These are phyloP conservation scores for Gaillardinia entomophila DNA, from an alignment of 805 yeast species.

Conservation along the genomic window DNA sequence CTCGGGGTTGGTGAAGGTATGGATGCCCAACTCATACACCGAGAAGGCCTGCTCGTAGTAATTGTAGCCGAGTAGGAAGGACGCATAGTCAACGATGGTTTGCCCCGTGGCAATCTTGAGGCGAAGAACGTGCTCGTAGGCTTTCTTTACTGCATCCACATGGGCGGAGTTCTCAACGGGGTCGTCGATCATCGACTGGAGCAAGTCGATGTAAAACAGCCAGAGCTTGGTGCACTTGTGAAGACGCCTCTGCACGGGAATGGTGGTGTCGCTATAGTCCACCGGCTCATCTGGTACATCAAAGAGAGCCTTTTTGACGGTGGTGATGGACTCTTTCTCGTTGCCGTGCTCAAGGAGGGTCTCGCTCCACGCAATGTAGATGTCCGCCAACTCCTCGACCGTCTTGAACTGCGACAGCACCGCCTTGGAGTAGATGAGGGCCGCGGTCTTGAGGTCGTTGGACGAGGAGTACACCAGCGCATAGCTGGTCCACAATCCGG, in stretches of 20 bases:
- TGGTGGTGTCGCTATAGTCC: constrained; percentile 31
- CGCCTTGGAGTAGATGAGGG: constrained; percentile 58
- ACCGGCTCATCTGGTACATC: constrained; percentile 6
- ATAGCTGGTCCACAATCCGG: constrained; percentile 65
- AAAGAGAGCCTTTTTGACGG: constrained; percentile 19
- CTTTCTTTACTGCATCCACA: constrained; percentile 11
- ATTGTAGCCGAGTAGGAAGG: constrained; percentile 45
- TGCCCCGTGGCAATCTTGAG: constrained; percentile 66
- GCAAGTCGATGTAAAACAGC: constrained; percentile 66
- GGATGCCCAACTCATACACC: constrained; percentile 66
- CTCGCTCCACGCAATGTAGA: constrained; percentile 77
- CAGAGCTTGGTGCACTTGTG: constrained; percentile 63
- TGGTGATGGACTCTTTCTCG: constrained; percentile 27
- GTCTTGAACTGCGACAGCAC: constrained; percentile 62
- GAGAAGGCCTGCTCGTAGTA: constrained; percentile 46
- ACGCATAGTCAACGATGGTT: constrained; percentile 61
- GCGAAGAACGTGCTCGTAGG: constrained; percentile 24
- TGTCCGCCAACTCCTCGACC: constrained; percentile 57
- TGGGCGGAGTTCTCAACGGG: constrained; percentile 16
- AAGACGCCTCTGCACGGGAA: constrained; percentile 48
- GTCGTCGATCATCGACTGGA: constrained; percentile 49
- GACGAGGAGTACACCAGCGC: constrained; percentile 57
- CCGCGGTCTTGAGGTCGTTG: constrained; percentile 52
- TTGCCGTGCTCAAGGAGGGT: constrained; percentile 49
- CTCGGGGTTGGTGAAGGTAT: constrained; percentile 52